Conservation (phyloP, 768 basidiomycete genomes). For the Tulasnella sp. region DNA sequence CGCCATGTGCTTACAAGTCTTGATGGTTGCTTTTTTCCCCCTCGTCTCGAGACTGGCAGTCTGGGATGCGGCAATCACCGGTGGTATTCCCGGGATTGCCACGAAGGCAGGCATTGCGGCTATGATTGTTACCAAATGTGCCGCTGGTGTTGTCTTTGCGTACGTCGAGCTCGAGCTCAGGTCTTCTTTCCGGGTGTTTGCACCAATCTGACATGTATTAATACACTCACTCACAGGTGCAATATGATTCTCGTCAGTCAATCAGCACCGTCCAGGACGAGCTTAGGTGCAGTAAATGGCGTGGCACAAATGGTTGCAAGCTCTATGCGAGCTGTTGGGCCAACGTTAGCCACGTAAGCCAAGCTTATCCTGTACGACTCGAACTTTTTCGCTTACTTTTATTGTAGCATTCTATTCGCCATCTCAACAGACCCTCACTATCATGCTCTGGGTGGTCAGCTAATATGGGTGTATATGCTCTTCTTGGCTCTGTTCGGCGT, state of each 20-base stretch:
- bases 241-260: slow-evolving; percentile 15
- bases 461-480: slow-evolving; percentile 6
- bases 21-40: slow-evolving; percentile 13
- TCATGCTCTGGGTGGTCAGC: slow-evolving; percentile 6
- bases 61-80: not conserved
- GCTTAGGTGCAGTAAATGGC: slow-evolving; percentile 14
- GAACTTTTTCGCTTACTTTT: not conserved
- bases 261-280: slow-evolving; percentile 11
- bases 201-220: not conserved
- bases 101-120: not conserved
- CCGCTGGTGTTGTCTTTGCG: slow-evolving; percentile 1
- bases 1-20: slow-evolving; percentile 4
- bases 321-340: slow-evolving; percentile 11
- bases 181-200: not conserved
- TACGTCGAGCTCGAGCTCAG: not conserved
- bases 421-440: slow-evolving; percentile 2
- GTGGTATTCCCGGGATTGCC: not conserved
- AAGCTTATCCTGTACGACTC: not conserved
- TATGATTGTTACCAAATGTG: not conserved
- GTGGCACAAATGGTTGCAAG: slow-evolving; percentile 16
- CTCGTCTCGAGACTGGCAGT: not conserved
- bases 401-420: slow-evolving; percentile 1
- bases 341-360: slow-evolving; percentile 5
- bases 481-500: not conserved
- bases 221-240: not conserved